Base-by-base conservation (phyloP, 495 filamentous ascomycete species). In the Hypomontagnella submonticulosa region DNA sequence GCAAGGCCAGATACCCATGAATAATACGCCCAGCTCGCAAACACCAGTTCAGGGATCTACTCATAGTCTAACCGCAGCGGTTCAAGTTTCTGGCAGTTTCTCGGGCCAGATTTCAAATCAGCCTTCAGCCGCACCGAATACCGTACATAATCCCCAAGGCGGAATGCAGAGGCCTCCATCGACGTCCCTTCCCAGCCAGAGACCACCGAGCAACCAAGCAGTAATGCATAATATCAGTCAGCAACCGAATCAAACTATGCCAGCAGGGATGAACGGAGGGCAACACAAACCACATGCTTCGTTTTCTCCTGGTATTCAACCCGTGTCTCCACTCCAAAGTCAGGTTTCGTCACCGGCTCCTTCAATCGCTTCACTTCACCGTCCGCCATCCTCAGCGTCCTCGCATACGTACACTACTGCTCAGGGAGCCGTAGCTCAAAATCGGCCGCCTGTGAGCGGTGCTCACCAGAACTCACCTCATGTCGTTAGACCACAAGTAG, bases 331-430 rank as follows among this genome's bases (percentile, higher is more conserved):
- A 30, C 48, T 67, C 40, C 66, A 69, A 18, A 72, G 71, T 43
- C 71, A 74, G 33, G 71, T 73, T 15, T 73, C 71, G 7, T 73
- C 71, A 8, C 71, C 71, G 5, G 48, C 59, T 8, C 56, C 57
- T 40, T 73, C 71, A 15, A 55, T 71, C 23, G 60, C 57, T 20
- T 73, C 69, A 36, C 61, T 71, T 13, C 42, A 69, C 18, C 37
- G 66, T 19, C 70, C 71, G 4, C 71, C 69, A 12, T 58, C 71
- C n/a, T 73, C 71, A 8, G 64, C 68, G 11, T 67, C 71, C n/a
- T 64, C 65, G 2, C 55, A 57, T 30, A 53, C 61, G 18, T 50
- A 63, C n/a, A 20, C 42, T 30, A 57, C 32, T 18, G 53, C 57
- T 0, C 63, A 61, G 18, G 58, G 43, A 37, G 34, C 16, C 10